These are phyloP conservation scores for Pythium coloratum DNA, from an alignment of 352 stramenopile species.

Conservation along the genomic window DNA sequence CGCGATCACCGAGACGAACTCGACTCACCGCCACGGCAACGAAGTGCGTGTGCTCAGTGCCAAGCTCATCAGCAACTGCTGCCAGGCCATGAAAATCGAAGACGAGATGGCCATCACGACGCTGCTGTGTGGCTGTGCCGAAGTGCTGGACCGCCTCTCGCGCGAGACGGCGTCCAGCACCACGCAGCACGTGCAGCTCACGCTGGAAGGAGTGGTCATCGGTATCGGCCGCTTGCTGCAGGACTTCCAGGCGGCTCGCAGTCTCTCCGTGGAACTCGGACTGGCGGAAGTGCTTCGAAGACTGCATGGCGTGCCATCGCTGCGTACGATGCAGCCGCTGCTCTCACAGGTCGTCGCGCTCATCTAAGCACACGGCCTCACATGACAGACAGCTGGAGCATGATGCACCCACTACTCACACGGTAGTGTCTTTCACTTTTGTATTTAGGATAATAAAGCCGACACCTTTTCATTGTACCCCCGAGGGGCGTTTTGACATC, in stretches of 20 bases:
- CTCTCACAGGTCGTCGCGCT: conserved; percentile 61
- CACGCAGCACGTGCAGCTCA: conserved; percentile 35
- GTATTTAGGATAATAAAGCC: conserved; percentile 18
- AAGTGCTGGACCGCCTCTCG: conserved; percentile 67
- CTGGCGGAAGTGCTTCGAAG: conserved; percentile 64
- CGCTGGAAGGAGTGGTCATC: conserved; percentile 61
- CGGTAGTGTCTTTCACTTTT: not conserved
- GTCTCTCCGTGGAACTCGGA: conserved; percentile 59
- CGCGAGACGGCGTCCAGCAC: conserved; percentile 26
- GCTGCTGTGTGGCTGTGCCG: conserved; percentile 64
- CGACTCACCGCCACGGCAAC: conserved; percentile 15
- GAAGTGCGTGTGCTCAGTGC: conserved; percentile 57
- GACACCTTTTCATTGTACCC: not conserved
- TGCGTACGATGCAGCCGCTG: conserved; percentile 49
- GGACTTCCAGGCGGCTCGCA: conserved; percentile 61
- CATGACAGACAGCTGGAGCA: no score
- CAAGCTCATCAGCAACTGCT: conserved; percentile 74
- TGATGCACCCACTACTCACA: not conserved
- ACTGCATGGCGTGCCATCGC: conserved; percentile 41
- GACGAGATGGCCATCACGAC: conserved; percentile 73
- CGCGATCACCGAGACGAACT: conserved; percentile 42
- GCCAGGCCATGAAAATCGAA: conserved; percentile 57
- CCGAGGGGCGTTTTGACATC: not conserved
- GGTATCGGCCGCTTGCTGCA: conserved; percentile 63
- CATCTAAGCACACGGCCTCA: conserved; percentile 35